Percentiles rank a stretch among this genome's conserved stretches.
phyloP scores from a whole-genome alignment of 2,329 filamentous ascomycete species.

The Neoarthrinium moseri region DNA sequence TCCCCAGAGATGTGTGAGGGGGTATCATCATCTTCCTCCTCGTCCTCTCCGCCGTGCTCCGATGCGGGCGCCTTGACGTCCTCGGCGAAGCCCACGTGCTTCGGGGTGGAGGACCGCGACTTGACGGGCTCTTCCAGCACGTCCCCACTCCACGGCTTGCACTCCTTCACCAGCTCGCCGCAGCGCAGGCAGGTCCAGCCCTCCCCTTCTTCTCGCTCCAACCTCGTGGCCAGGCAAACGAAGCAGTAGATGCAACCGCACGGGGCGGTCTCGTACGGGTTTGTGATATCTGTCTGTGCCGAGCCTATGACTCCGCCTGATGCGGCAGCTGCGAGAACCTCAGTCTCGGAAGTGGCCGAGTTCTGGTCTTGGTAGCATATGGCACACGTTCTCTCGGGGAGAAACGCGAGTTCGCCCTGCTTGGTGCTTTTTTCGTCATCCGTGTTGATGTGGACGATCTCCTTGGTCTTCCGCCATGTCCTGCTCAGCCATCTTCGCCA shows the following conservation, averaged over 20 bases:
- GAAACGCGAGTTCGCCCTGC: slow-evolving; percentile 75
- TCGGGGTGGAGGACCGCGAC: slow-evolving; percentile 41
- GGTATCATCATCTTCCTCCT: slow-evolving; percentile 20
- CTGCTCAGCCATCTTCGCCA: slow-evolving; percentile 90
- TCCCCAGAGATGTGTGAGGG: slow-evolving; percentile 13
- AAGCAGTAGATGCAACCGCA: slow-evolving; percentile 96
- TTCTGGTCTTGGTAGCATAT: slow-evolving; percentile 98
- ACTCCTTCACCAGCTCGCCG: slow-evolving; percentile 79
- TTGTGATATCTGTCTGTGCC: slow-evolving; percentile 89
- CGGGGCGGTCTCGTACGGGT: slow-evolving; percentile 87
- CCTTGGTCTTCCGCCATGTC: slow-evolving; percentile 79
- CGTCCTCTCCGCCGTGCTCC: slow-evolving; percentile 21
- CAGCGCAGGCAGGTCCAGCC: slow-evolving; percentile 92
- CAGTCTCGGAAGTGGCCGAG: slow-evolving; percentile 69
- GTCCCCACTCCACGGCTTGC: slow-evolving; percentile 88
- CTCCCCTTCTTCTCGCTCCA: slow-evolving; percentile 91
- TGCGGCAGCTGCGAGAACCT: slow-evolving; percentile 69
- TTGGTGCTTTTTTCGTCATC: slow-evolving; percentile 50
- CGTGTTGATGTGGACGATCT: slow-evolving; percentile 53
- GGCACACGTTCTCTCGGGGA: slow-evolving; percentile 91
- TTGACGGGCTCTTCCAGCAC: slow-evolving; percentile 60
- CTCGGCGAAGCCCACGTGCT: slow-evolving; percentile 63
- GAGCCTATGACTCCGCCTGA: slow-evolving; percentile 81
- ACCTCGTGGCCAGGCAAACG: slow-evolving; percentile 84
- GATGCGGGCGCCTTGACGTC: slow-evolving; percentile 35